A percentile compares a stretch with the other conserved stretches of the same genome.
These are phyloP conservation scores for Coniophora puteana DNA, from an alignment of 1,284 basidiomycete genomes.

Conservation along the genomic window DNA sequence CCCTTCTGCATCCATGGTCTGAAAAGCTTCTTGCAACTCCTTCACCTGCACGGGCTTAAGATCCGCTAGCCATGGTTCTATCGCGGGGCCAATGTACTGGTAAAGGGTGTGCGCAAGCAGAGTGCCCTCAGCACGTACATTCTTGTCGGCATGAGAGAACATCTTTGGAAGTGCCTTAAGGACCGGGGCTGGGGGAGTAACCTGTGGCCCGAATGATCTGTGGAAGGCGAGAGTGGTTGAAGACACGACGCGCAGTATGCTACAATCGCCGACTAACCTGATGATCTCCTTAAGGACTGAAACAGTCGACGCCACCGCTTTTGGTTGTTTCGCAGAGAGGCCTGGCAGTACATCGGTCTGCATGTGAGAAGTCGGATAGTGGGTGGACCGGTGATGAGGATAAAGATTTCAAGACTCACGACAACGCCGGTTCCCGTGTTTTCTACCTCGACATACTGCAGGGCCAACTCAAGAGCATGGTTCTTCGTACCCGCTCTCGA, in stretches of 20 bases:
- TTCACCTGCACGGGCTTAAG: conserved; percentile 99
- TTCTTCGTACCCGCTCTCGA: conserved; percentile 89
- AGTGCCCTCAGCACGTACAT: conserved; percentile 90
- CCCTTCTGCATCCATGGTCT: conserved; percentile 76
- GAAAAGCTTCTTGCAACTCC: conserved; percentile 91
- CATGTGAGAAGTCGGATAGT: conserved; percentile 23
- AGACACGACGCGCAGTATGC: background rate
- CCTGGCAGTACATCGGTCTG: conserved; percentile 85
- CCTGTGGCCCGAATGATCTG: conserved; percentile 82
- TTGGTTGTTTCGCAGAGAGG: conserved; percentile 91
- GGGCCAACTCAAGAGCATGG: conserved; percentile 81
- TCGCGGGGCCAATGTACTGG: conserved; percentile 84
- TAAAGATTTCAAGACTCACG: conserved; percentile 53
- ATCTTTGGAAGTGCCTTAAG: conserved; percentile 90
- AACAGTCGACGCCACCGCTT: conserved; percentile 84
- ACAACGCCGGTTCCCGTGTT: conserved; percentile 86
- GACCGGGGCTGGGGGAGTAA: conserved; percentile 73
- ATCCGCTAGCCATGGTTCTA: conserved; percentile 86
- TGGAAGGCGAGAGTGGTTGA: background rate
- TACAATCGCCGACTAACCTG: conserved; percentile 32
- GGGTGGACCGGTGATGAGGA: conserved; percentile 11
- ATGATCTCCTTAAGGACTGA: conserved; percentile 77
- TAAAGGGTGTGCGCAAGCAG: conserved; percentile 78
- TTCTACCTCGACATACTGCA: conserved; percentile 94
- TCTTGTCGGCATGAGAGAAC: conserved; percentile 95